Evolutionary conservation across 2,329 filamentous ascomycete species (phyloP), one percentile per base, ranked within the genome.

Genomic region (Talaromyces piceae): DNA sequence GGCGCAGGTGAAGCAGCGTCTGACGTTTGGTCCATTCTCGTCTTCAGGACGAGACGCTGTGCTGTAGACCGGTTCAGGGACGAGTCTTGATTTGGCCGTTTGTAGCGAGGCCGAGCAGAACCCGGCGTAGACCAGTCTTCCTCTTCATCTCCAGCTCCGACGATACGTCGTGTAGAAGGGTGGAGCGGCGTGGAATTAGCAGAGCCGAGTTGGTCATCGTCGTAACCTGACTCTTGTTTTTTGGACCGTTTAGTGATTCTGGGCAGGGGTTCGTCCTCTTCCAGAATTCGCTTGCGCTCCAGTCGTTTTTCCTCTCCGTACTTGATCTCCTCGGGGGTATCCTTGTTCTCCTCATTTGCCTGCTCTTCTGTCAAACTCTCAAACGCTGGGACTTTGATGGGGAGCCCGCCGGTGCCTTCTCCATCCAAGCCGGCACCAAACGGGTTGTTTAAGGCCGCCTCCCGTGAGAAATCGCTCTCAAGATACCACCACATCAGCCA

Each of bases 401-500:
- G 74, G 41, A 75, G 57, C 5, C 68, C 71, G 9, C 65, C 70
- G 4, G 67, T 63, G 8, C 66, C 70, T 48, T 74, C 69, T 25
- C 69, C 71, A 45, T 71, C 68, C 31, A 69, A 55, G 12, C 73
- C 73, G 2, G 70, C 67, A 0, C 93, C 93, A 61, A 96, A 98
- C 0, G 93, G 93, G 62, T 98, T 98, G 59, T 88, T 85, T 45
- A 88, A 79, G 41, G 89, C 91, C 51, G 88, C 89, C 61, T 95
- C 88, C 59, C 86, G 83, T 0, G 88, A 88, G 59, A 96, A 97
- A 66, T 96, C 89, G 25, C 91, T 95, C 67, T 98, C 93, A 16
- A 98, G 79, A 64, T 98, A 97, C 76, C 93, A 96, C 93, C 93
- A 98, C 83, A 98, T 94, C 56, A 98, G 76, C 93, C 93, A 98